Percentiles rank a stretch among this genome's conserved stretches.
phyloP scores from a whole-genome alignment of 1,284 basidiomycete species.

The Athelia sp. region DNA sequence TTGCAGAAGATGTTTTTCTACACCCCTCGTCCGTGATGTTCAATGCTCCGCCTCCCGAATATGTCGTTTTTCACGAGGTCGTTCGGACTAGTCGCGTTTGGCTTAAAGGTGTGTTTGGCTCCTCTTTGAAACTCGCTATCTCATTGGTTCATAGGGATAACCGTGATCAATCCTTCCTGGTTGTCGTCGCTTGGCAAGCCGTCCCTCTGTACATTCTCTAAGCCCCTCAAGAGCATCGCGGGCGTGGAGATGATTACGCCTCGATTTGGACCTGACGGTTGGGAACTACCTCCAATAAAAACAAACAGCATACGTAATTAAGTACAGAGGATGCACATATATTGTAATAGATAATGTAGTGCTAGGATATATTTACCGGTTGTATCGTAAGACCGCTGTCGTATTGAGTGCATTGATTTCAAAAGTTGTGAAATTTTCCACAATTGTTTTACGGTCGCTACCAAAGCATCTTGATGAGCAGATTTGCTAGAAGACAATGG shows the following conservation, averaged over 20 bases:
- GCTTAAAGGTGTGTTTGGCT: slow-evolving; percentile 62
- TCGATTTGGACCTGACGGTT: slow-evolving; percentile 76
- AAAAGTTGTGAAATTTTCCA: slow-evolving; percentile 27
- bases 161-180: slow-evolving; percentile 89
- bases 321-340: slow-evolving; percentile 3
- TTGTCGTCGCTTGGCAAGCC: slow-evolving; percentile 74
- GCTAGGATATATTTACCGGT: slow-evolving; percentile 1
- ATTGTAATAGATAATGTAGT: slow-evolving; percentile 6
- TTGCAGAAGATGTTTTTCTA: slow-evolving; percentile 87
- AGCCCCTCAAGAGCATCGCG: slow-evolving; percentile 69
- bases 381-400: slow-evolving; percentile 6
- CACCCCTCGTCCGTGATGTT: slow-evolving; percentile 86
- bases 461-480: no score
- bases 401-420: not conserved
- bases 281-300: slow-evolving; percentile 81
- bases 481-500: no score
- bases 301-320: slow-evolving; percentile 20
- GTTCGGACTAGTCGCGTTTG: slow-evolving; percentile 72
- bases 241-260: slow-evolving; percentile 72
- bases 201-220: slow-evolving; percentile 84
- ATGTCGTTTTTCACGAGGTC: slow-evolving; percentile 82
- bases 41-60: slow-evolving; percentile 76
- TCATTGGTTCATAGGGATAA: slow-evolving; percentile 53
- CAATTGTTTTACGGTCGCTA: no score
- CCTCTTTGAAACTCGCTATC: slow-evolving; percentile 5